Base-by-base conservation (phyloP, 2,329 filamentous ascomycete genomes). In the Ceratocystis ficicola region DNA sequence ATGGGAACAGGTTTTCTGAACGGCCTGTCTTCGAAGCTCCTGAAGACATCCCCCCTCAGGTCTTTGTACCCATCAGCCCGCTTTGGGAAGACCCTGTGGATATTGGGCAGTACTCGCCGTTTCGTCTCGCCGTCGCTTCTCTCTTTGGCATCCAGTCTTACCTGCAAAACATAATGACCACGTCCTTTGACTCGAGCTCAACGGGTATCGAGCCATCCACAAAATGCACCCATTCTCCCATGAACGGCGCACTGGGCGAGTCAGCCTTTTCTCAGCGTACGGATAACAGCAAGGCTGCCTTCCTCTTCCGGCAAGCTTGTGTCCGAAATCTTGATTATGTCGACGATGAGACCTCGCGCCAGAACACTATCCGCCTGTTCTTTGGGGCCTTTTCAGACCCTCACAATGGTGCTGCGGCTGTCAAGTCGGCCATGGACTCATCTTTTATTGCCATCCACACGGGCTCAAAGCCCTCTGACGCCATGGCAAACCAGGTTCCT, bases 91-190 rank as follows among this genome's bases (percentile, higher is more conserved):
- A 63, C 1, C 44, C 30, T 6, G 17, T 2, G n/a, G 62, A 65
- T 44, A 65, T 67, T 50, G 66, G 66, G n/a, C 66, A 36, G 8
- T 67, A 67, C 57, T 67, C 66, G 2, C 66, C 66, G 8, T 67
- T 67, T 46, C 66, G 66, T 5, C 59, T 65, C 3, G 63, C 66
- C 3, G 36, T 67, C 15, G 41, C 65, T 20, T 65, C 66, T n/a
- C 46, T 67, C 12, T 67, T 67, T 63, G 66, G 66, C 17, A 4
- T 36, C 4, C 57, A 46, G 17, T 65, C 62, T 6, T 67, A 65
- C n/a, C 44, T 67, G 5, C 66, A 67, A n/a, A 32, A 30, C 12
- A 12, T 67, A 3, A 32, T 67, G 5, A 46, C 63, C 12, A 67
- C 63, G 8, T 44, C 57, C 25, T 67, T 67, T n/a, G 62, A 67